Conservation (phyloP, 768 basidiomycete genomes). For the Termitomyces heimii region DNA sequence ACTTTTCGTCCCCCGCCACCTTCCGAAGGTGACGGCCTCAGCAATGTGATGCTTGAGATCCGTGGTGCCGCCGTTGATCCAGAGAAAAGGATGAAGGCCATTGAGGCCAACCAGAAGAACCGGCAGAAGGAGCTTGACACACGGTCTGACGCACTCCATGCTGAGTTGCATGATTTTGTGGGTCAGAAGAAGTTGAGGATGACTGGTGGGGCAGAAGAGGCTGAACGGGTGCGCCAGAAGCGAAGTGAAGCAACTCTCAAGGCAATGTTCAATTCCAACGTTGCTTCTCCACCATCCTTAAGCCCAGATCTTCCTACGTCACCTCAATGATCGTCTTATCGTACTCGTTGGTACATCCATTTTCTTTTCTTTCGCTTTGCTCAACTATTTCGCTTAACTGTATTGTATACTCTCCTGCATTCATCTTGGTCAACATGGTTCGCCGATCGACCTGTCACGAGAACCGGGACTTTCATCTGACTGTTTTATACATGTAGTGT, state of each 20-base stretch:
- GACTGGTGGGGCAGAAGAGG: conserved; percentile 94
- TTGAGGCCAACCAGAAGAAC: conserved; percentile 80
- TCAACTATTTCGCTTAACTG: background rate
- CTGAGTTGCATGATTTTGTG: conserved; percentile 85
- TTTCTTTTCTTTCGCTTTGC: background rate
- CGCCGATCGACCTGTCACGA: background rate
- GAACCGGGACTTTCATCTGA: conserved; percentile 2
- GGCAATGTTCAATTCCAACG: conserved; percentile 65
- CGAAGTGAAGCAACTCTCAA: conserved; percentile 81
- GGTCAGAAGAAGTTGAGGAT: conserved; percentile 82
- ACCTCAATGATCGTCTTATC: background rate
- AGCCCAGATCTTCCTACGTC: conserved; percentile 11
- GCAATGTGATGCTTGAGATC: conserved; percentile 88
- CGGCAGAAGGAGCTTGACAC: conserved; percentile 70
- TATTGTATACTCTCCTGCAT: background rate
- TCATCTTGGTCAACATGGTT: background rate
- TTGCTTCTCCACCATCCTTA: conserved; percentile 6
- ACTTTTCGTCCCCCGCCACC: conserved; percentile 55
- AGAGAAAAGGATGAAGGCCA: conserved; percentile 82
- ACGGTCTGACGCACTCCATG: conserved; percentile 77
- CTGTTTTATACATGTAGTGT: background rate
- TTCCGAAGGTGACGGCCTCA: conserved; percentile 65
- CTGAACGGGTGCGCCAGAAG: conserved; percentile 81
- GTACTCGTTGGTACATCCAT: background rate
- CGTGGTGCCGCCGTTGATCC: conserved; percentile 78